A percentile compares a stretch with the other conserved stretches of the same genome.
These are phyloP conservation scores for Raffaelea arxii DNA, from an alignment of 2,329 filamentous ascomycete genomes.

Conservation along the genomic window DNA sequence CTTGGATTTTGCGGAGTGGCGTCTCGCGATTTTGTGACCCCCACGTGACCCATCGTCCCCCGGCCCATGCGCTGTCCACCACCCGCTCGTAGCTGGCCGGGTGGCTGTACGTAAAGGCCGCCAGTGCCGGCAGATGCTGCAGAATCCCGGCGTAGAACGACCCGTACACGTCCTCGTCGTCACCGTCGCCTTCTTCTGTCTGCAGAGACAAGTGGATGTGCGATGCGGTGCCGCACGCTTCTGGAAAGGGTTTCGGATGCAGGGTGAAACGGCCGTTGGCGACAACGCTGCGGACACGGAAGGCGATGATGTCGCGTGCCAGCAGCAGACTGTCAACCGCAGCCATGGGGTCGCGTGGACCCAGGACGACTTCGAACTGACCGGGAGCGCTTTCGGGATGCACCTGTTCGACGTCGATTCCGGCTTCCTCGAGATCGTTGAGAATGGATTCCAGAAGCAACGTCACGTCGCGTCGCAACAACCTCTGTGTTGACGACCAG, in stretches of 20 bases:
- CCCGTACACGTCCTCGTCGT: constrained; percentile 33
- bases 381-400: constrained; percentile 65
- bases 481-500: too few relatives aligned
- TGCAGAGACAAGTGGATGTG: constrained; percentile 63
- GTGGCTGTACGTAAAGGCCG: constrained; percentile 59
- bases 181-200: constrained; percentile 22
- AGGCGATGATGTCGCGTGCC: constrained; percentile 58
- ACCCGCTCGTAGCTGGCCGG: constrained; percentile 60
- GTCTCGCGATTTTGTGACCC: constrained; percentile 73
- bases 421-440: constrained; percentile 46
- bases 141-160: constrained; percentile 66
- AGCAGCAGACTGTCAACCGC: constrained; percentile 66
- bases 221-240: constrained; percentile 51
- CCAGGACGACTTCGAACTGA: constrained; percentile 70
- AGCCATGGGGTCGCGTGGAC: constrained; percentile 49
- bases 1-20: constrained; percentile 57
- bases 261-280: constrained; percentile 60
- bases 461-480: too few relatives aligned
- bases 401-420: constrained; percentile 60
- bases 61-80: constrained; percentile 62
- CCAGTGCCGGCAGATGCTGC: constrained; percentile 53
- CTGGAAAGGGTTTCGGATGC: constrained; percentile 58
- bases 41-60: constrained; percentile 72
- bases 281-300: constrained; percentile 50
- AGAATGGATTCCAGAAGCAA: constrained; percentile 58